Percentiles rank a stretch among this genome's conserved stretches.
phyloP scores from a whole-genome alignment of 139 green algal species.

The Coelastrella sp. region DNA sequence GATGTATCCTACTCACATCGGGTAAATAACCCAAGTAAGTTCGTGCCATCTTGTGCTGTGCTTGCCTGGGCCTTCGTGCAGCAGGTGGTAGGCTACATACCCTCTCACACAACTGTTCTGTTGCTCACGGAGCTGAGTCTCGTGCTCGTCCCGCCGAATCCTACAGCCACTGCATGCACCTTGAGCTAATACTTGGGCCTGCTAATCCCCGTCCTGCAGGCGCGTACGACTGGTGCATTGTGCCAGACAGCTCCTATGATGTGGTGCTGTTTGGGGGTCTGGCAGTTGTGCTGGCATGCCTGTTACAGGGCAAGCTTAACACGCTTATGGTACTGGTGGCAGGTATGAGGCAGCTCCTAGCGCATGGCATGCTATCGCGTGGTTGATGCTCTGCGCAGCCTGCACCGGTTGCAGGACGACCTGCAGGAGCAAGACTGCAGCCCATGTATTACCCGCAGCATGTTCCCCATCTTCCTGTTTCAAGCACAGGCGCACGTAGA shows the following conservation, averaged over 20 bases:
- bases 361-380: too few relatives aligned
- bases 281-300: constrained; percentile 62
- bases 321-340: constrained; percentile 48
- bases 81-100: not conserved
- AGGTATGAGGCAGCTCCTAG: constrained; percentile 7
- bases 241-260: constrained; percentile 62
- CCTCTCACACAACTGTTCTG: not conserved
- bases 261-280: constrained; percentile 68
- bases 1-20: constrained; percentile 54
- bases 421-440: constrained; percentile 68
- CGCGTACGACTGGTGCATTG: constrained; percentile 70
- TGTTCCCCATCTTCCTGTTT: too few relatives aligned
- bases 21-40: constrained; percentile 54
- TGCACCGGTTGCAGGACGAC: too few relatives aligned
- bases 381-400: too few relatives aligned
- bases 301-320: constrained; percentile 44
- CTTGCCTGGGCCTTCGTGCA: not conserved
- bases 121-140: not conserved
- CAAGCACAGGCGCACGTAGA: too few relatives aligned
- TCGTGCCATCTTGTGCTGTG: not conserved
- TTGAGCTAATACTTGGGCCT: not conserved
- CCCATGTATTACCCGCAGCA: too few relatives aligned
- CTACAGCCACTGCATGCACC: too few relatives aligned
- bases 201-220: not conserved
- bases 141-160: too few relatives aligned